A percentile compares a stretch with the other conserved stretches of the same genome.
Conservation (phyloP, 2,329 filamentous ascomycete genomes). For the Cyphellophora europaea region DNA sequence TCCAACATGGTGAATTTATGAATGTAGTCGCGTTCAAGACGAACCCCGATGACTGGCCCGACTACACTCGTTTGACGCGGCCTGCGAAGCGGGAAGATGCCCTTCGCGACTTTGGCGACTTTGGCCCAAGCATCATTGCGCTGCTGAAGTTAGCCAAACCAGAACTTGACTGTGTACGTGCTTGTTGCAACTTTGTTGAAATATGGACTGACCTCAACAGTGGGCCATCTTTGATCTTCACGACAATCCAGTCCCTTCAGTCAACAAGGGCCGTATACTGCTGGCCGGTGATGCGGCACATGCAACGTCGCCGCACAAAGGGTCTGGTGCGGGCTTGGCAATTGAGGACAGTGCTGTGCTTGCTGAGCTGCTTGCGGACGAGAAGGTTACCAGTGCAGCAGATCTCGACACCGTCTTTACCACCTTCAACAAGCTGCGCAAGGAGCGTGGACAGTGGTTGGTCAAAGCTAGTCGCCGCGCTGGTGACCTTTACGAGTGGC, state of each 20-base stretch:
- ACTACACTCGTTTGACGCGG: conserved; percentile 29
- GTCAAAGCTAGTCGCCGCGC: conserved; percentile 26
- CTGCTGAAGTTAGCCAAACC: conserved; percentile 22
- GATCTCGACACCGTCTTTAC: conserved; percentile 23
- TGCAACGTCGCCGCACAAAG: conserved; percentile 33
- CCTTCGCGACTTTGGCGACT: conserved; percentile 15
- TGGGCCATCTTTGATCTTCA: conserved; percentile 34
- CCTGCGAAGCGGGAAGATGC: conserved; percentile 18
- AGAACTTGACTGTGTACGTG: conserved; percentile 21
- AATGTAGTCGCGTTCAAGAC: conserved; percentile 45
- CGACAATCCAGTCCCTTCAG: conserved; percentile 28
- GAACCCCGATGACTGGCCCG: conserved; percentile 32
- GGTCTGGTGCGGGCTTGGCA: conserved; percentile 26
- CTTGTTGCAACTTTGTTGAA: conserved; percentile 11
- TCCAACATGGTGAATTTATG: conserved; percentile 46
- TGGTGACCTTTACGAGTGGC: conserved; percentile 26
- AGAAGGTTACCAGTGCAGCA: conserved; percentile 11
- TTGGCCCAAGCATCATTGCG: conserved; percentile 13
- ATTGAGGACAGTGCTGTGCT: conserved; percentile 25
- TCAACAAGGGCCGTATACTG: conserved; percentile 24
- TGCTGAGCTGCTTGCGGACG: conserved; percentile 19
- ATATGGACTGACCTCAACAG: too few species aligned
- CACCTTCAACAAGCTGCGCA: conserved; percentile 20
- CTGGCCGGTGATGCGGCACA: conserved; percentile 33
- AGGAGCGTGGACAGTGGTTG: conserved; percentile 24